These are phyloP conservation scores for Limnomonas spitsbergensis DNA, from an alignment of 139 green algal species.

Conservation along the genomic window DNA sequence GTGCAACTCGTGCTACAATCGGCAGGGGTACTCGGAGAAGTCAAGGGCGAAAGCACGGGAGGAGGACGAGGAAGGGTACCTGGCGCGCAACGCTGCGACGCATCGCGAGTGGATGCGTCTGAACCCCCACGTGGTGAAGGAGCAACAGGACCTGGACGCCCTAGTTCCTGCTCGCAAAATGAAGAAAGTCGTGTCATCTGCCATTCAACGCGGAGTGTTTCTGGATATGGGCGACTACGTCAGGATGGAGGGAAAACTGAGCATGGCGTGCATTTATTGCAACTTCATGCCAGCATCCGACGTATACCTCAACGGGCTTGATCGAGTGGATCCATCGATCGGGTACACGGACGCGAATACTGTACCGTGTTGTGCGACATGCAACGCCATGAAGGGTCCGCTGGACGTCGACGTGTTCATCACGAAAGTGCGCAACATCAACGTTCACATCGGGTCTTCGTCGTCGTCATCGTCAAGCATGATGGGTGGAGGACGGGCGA, in stretches of 20 bases:
- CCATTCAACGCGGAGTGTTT: background rate
- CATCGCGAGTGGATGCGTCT: background rate
- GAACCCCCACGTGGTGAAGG: background rate
- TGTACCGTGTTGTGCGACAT: constrained; percentile 6
- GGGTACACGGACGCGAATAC: background rate
- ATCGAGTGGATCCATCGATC: background rate
- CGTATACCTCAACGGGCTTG: background rate
- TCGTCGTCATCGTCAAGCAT: too few relatives aligned
- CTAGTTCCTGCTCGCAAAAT: background rate
- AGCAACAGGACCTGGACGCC: background rate
- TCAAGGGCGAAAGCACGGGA: background rate
- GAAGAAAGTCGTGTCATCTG: background rate
- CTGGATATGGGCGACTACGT: background rate
- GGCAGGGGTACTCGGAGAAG: background rate
- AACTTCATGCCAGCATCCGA: background rate
- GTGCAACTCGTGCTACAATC: background rate
- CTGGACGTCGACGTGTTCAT: background rate
- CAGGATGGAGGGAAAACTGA: background rate
- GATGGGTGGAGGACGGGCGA: too few relatives aligned
- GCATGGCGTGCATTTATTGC: background rate
- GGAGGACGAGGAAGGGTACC: background rate
- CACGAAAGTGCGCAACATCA: background rate
- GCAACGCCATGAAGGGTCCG: constrained; percentile 10
- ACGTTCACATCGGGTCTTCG: too few relatives aligned
- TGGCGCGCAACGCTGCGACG: background rate